Evolutionary conservation across 129 eudicot genomes (phyloP).

Genomic region (Flaveria trinervia): DNA sequence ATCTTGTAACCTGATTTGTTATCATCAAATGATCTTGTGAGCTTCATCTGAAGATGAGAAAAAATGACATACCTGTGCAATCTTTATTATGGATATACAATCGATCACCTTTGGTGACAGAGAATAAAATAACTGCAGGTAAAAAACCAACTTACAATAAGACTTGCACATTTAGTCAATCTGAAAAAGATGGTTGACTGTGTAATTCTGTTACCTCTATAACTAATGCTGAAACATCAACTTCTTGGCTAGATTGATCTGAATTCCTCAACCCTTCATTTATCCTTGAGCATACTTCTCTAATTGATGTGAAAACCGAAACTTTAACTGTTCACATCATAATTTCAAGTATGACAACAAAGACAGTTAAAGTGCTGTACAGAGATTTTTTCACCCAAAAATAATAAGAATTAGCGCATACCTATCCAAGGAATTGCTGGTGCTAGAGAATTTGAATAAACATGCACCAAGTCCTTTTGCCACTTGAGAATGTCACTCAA

Average conservation of each 20-base stretch:
- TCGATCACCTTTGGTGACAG: slow-evolving; percentile 65
- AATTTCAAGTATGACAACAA: slow-evolving; percentile 19
- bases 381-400: too few species aligned
- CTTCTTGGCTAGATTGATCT: slow-evolving; percentile 17
- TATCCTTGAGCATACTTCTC: slow-evolving; percentile 67
- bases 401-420: slow-evolving; percentile 15
- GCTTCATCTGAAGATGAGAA: slow-evolving; percentile 8
- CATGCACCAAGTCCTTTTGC: slow-evolving; percentile 53
- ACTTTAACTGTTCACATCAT: slow-evolving; percentile 65
- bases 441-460: slow-evolving; percentile 51
- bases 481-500: slow-evolving; percentile 63
- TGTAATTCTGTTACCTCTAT: slow-evolving; percentile 56
- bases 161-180: slow-evolving; percentile 6
- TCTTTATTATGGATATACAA: slow-evolving; percentile 67
- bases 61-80: slow-evolving; percentile 64
- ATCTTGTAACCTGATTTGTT: neutral
- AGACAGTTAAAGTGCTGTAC: neutral
- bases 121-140: slow-evolving; percentile 59
- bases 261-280: slow-evolving; percentile 29
- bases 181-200: slow-evolving; percentile 13
- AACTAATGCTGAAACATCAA: slow-evolving; percentile 41
- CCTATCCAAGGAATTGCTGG: slow-evolving; percentile 82
- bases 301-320: slow-evolving; percentile 66
- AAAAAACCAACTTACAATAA: slow-evolving; percentile 18
- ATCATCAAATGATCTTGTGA: neutral